Evolutionary conservation across 768 basidiomycete genomes (phyloP).

Genomic region (Suillus variegatus): DNA sequence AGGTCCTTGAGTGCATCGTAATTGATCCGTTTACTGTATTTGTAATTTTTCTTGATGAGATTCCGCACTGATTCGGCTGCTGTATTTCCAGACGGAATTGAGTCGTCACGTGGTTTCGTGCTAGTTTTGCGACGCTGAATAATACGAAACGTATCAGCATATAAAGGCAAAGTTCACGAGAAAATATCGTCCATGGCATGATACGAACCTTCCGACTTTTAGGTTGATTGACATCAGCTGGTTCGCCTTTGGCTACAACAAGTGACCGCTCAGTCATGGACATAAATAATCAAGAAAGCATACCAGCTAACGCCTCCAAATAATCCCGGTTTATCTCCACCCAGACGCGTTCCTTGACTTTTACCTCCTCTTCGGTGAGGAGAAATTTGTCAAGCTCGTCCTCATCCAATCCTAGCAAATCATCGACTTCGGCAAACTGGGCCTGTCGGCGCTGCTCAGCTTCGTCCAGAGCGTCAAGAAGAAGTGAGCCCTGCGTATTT

Average conservation of each 20-base stretch:
- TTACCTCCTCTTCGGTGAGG: slow-evolving; percentile 77
- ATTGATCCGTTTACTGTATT: slow-evolving; percentile 92
- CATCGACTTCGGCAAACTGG: slow-evolving; percentile 51
- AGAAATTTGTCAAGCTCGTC: slow-evolving; percentile 85
- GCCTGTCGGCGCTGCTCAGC: slow-evolving; percentile 63
- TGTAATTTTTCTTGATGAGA: slow-evolving; percentile 81
- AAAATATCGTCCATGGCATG: slow-evolving; percentile 35
- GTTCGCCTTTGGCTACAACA: slow-evolving; percentile 67
- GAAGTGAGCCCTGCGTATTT: slow-evolving; percentile 58
- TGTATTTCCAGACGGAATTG: slow-evolving; percentile 47
- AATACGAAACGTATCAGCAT: slow-evolving; percentile 11
- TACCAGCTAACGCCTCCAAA: slow-evolving; percentile 80
- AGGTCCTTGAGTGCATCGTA: slow-evolving; percentile 86
- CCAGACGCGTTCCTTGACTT: slow-evolving; percentile 89
- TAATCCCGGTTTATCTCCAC: slow-evolving; percentile 93
- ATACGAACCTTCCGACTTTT: slow-evolving; percentile 81
- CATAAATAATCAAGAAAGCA: slow-evolving; percentile 7
- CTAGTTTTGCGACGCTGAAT: slow-evolving; percentile 67
- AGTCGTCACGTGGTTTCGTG: slow-evolving; percentile 71
- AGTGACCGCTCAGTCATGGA: slow-evolving; percentile 44
- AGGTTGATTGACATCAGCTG: slow-evolving; percentile 42
- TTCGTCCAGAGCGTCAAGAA: slow-evolving; percentile 65
- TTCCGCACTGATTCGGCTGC: slow-evolving; percentile 37
- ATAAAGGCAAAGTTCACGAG: slow-evolving; percentile 19
- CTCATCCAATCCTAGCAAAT: slow-evolving; percentile 82